phyloP scores from a whole-genome alignment of 148 eudicot genomes.

The Pouteria glomerata region DNA sequence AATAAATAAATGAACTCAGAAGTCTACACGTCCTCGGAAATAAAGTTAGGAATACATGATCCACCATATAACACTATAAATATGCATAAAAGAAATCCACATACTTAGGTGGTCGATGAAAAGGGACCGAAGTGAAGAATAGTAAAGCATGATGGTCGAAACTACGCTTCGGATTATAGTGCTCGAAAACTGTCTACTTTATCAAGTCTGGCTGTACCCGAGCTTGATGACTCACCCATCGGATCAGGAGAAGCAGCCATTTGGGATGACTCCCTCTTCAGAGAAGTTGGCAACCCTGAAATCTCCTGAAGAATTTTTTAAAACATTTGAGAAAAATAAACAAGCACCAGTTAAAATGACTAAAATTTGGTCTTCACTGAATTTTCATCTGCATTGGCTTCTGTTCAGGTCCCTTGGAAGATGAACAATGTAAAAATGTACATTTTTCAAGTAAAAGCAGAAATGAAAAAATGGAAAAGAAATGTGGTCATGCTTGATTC shows the following conservation, averaged over 20 bases:
- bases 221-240: slow-evolving; percentile 51
- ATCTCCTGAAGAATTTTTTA: slow-evolving; percentile 29
- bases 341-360: neutral
- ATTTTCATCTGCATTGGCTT: neutral
- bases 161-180: slow-evolving; percentile 5
- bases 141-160: too few relatives aligned
- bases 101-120: too few relatives aligned
- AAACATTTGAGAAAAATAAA: neutral
- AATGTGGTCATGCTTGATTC: neutral
- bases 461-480: neutral
- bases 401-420: neutral
- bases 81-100: too few relatives aligned
- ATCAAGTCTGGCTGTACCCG: slow-evolving; percentile 44
- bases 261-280: slow-evolving; percentile 34
- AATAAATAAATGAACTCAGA: neutral
- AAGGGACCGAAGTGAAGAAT: too few relatives aligned
- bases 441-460: neutral
- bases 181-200: slow-evolving; percentile 41
- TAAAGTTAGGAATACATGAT: neutral
- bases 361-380: neutral
- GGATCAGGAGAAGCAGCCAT: slow-evolving; percentile 36
- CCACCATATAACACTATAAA: neutral
- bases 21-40: neutral
- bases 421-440: neutral
- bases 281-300: slow-evolving; percentile 42